These are phyloP conservation scores for Colletotrichum aenigma DNA, from an alignment of 2,329 filamentous ascomycete species.

Conservation along the genomic window DNA sequence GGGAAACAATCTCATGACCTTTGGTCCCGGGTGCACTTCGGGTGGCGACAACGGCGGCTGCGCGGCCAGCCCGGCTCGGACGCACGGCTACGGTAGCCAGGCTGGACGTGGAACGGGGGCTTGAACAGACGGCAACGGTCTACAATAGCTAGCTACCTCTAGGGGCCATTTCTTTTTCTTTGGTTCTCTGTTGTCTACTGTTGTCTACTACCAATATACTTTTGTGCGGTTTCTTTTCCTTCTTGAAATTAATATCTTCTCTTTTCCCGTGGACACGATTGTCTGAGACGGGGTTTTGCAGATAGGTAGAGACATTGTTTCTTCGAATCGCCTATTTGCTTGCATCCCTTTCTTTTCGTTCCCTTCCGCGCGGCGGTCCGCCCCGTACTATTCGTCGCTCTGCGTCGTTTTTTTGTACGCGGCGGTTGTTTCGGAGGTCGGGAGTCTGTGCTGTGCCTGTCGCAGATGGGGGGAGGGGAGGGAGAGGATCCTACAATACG, in stretches of 20 bases:
- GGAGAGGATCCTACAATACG: background rate
- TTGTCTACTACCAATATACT: background rate
- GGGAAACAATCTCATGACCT: background rate
- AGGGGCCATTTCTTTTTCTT: background rate
- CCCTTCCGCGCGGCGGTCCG: background rate
- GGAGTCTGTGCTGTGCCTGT: conserved; percentile 15
- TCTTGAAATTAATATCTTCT: background rate
- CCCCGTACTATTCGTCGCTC: background rate
- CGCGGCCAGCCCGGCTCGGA: background rate
- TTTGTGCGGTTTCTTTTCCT: background rate
- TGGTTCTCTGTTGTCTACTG: background rate
- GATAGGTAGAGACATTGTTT: background rate
- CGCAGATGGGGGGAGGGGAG: background rate
- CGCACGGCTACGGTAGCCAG: background rate
- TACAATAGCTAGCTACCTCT: background rate
- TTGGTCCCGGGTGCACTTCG: background rate
- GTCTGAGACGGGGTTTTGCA: background rate
- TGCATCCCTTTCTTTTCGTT: background rate
- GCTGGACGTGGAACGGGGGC: background rate
- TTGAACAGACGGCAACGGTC: background rate
- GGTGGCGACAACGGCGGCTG: background rate
- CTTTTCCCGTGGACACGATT: background rate
- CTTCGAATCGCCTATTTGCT: background rate
- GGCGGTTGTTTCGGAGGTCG: background rate
- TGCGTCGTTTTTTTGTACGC: background rate